Base-by-base conservation (phyloP, 495 filamentous ascomycete genomes). In the Lepidopterella palustris region DNA sequence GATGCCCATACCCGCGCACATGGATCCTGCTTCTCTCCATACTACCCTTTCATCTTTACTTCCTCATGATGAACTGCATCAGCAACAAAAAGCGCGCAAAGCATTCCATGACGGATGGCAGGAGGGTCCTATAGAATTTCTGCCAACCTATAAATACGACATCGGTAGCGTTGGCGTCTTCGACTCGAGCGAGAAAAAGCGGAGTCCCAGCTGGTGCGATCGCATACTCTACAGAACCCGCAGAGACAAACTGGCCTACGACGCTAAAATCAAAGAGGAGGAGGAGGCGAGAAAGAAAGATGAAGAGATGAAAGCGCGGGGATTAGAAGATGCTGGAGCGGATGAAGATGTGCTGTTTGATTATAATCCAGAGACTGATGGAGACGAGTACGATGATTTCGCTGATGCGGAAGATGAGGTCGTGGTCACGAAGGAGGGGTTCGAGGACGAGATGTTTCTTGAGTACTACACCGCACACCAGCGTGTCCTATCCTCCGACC, bases 131-230 rank as follows among this genome's bases (percentile, higher is more conserved):
- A 95, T 99, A 40, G 79, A 79, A 5, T 99, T 97, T 68, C 68
- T 97, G 27, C 95, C 95, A 11, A 95, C 92, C 0, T 99, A 98
- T 76, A 98, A 98, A 72, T 99, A 97, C 63, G 95, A 99, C 67
- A 79, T 93, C 35, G 95, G 95, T n/a, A 96, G 87, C 35, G 85
- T 97, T 55, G 89, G 89, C 3, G 79, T 87, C 58, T 97, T 96
- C 69, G 95, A 99, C 73, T 88, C 90, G 0, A 95, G 90, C 60
- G 95, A 96, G 65, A 99, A 97, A 77, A 83, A 85, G 52, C 79
- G 95, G 51, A 86, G 87, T 13, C 95, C 95, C 4, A 95, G 90
- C 69, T 99, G 92, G 92, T 99, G 95, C 70, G 95, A 99, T 72
- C 85, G 95, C n/a, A 91, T 99, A 47, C 73, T 99, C 0, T 99